Base-by-base conservation (phyloP, 768 basidiomycete species). In the Hemileccinum rubropunctum region DNA sequence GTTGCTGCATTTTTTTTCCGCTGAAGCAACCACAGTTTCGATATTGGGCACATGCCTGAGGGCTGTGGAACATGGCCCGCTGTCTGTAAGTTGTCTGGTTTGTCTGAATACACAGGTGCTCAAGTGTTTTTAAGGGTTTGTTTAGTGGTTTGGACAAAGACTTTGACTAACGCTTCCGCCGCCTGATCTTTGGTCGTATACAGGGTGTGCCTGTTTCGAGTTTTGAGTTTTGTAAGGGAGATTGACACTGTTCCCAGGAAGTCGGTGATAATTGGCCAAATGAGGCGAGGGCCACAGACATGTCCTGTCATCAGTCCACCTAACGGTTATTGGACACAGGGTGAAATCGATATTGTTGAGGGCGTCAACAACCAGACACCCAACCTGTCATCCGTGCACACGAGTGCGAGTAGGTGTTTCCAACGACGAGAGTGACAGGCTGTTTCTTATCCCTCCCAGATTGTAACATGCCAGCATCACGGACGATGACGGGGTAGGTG, bases 61-160 rank as follows among this genome's bases (percentile, higher is more conserved):
- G 73, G 70, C 3, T 74, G 73, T 54, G 72, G 70, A 20, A 71
- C 67, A 3, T 73, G 72, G 69, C 70, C 70, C 9, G 65, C 69
- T 17, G 39, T 68, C 39, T 72, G 71, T 71, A 20, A 50, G 67
- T 62, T 8, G 1, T 17, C 28, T 46, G 1, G 42, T 32, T 44
- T 9, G 21, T 32, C 20, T 39, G 14, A 1, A 33, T 21, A 15
- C 23, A 26, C 4, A 7, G 17, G n/a, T 1, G 15, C 47, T 58
- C 40, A 54, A 27, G 38, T 11, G 28, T 17, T 3, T 36, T 18
- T n/a, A 28, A 67, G 67, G 65, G 67, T 68, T 50, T 11, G 65
- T 62, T 42, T 52, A 3, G 10, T 10, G 1, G 26, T 36, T 27
- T 42, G 5, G 13, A 20, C 32, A 1, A 17, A 44, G 20, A 42